Conservation (phyloP, 2,329 filamentous ascomycete species). For the Huntiella abstrusa region DNA sequence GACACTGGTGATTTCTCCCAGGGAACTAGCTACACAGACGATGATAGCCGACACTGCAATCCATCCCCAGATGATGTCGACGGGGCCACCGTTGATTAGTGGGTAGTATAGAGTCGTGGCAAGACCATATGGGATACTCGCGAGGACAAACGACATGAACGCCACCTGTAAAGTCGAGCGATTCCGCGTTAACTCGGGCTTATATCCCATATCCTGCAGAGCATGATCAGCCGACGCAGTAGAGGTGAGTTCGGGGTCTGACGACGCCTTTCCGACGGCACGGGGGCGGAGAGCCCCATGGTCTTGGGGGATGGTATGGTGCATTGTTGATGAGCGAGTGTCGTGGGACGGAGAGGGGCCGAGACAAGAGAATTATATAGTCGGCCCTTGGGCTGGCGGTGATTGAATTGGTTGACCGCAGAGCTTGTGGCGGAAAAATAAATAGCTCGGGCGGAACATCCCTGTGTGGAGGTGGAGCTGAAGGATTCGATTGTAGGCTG, state of each 20-base stretch:
- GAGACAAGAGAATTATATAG: neutral
- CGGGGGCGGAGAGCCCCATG: neutral
- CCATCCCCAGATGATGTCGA: constrained; percentile 58
- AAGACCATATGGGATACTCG: constrained; percentile 55
- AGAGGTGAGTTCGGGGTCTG: constrained; percentile 13
- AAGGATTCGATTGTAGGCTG: neutral
- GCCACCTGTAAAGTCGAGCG: constrained; percentile 50
- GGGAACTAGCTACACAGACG: constrained; percentile 48
- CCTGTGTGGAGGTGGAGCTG: neutral
- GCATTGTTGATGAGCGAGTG: neutral
- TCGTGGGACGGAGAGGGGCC: neutral
- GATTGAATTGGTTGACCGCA: neutral
- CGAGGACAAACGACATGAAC: constrained; percentile 61
- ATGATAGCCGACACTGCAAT: constrained; percentile 49
- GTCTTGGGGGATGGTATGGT: constrained; percentile 3
- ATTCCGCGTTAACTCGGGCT: constrained; percentile 43
- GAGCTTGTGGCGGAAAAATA: neutral
- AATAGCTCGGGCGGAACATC: neutral
- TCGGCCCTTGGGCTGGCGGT: neutral
- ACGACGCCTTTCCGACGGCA: neutral
- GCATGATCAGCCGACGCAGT: constrained; percentile 36
- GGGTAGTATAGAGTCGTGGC: constrained; percentile 53
- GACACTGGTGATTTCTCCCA: constrained; percentile 57
- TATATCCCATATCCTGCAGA: constrained; percentile 46
- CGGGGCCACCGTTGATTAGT: constrained; percentile 44